A percentile compares a stretch with the other conserved stretches of the same genome.
phyloP scores from a whole-genome alignment of 2,329 filamentous ascomycete genomes.

The Sarocladium oryzae region DNA sequence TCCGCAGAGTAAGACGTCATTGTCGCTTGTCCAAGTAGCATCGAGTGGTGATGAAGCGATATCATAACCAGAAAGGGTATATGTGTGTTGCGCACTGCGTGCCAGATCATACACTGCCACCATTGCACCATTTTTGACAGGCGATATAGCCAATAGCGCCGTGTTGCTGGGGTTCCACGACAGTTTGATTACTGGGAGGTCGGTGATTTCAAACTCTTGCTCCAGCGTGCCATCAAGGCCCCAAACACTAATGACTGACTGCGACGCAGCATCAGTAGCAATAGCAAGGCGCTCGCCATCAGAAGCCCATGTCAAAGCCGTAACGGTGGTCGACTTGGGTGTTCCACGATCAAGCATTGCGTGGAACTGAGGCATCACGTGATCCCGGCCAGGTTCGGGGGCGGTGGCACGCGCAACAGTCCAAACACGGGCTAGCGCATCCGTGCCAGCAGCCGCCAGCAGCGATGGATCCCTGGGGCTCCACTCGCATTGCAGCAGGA shows the following conservation, averaged over 20 bases:
- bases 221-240: conserved; percentile 44
- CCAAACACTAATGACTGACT: conserved; percentile 51
- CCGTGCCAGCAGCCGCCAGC: conserved; percentile 62
- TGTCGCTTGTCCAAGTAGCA: conserved; percentile 52
- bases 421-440: conserved; percentile 65
- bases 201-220: conserved; percentile 49
- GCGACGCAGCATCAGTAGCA: conserved; percentile 46
- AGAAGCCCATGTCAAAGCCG: conserved; percentile 54
- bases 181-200: conserved; percentile 56
- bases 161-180: conserved; percentile 52
- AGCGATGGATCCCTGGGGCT: conserved; percentile 58
- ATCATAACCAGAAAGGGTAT: conserved; percentile 43
- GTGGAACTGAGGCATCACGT: conserved; percentile 30
- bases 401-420: conserved; percentile 50
- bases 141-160: conserved; percentile 51
- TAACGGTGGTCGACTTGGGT: conserved; percentile 43
- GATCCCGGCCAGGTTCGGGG: conserved; percentile 33
- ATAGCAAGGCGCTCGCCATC: conserved; percentile 51
- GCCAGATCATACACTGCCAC: conserved; percentile 48
- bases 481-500: conserved; percentile 64
- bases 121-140: conserved; percentile 45
- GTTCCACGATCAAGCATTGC: conserved; percentile 46
- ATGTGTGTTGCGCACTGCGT: conserved; percentile 38
- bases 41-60: conserved; percentile 47
- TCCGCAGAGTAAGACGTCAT: conserved; percentile 53